Base-by-base conservation (phyloP, 2,329 filamentous ascomycete species). In the Aulographum hederae region DNA sequence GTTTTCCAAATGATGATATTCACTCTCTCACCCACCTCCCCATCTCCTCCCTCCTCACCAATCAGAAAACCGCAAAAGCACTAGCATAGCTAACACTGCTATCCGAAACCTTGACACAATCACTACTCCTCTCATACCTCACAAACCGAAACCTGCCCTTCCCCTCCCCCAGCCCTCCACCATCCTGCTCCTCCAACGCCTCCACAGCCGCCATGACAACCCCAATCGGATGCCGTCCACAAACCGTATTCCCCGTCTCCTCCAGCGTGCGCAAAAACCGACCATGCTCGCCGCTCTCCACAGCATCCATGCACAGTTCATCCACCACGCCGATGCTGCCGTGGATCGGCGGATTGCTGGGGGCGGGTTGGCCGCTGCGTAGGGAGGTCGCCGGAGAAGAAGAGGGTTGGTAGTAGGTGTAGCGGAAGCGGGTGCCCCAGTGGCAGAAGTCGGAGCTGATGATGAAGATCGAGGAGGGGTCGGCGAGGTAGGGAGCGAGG, bases 391-490 rank as follows among this genome's bases (percentile, higher is more conserved):
- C 39, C 39, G 60, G 46, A 57, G 53, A 38, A 46, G 52, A 41
- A 16, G 60, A 45, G 37, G 68, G 57, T 19, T 72, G 65, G 50
- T 94, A 93, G 36, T 77, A 77, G 18, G 73, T 80, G 52, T 95
- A 98, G 34, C 67, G 61, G 52, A 94, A 98, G 30, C 81, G 67
- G 0, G 61, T 43, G 8, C 89, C 89, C 89, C 89, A 98, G 53
- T 98, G 89, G 40, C 86, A 94, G 51, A 98, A 98, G 51, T 98
- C 89, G 1, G 84, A 93, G 51, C 79, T 89, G 39, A 95, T 67
- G 37, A 98, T 67, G 48, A 95, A 94, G 2, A 76, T 72, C 37
- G 80, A 91, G 10, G 65, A 58, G 0, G 75, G 69, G 42, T 93
- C 78, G 20, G 63, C 61, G 5, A 98, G 57, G 49, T 89, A 92